Percentiles rank a stretch among this genome's conserved stretches.
phyloP scores from a whole-genome alignment of 2,329 filamentous ascomycete genomes.

The Pseudogymnoascus sp. region DNA sequence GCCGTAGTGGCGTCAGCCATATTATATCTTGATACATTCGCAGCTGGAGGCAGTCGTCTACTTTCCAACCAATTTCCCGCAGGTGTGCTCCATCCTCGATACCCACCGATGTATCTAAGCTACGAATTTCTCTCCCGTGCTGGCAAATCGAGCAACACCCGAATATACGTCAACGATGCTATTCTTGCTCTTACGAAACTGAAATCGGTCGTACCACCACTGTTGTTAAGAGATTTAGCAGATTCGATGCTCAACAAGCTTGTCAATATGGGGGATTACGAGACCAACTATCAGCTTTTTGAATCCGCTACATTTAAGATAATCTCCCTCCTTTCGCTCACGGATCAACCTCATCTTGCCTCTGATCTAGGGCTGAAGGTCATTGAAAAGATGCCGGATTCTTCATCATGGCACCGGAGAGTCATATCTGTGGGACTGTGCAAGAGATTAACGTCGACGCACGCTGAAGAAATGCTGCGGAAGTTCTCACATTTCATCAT shows the following conservation, averaged over 20 bases:
- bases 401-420: neutral
- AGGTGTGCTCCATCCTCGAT: neutral
- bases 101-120: neutral
- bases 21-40: neutral
- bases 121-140: neutral
- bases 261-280: neutral
- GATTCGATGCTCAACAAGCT: neutral
- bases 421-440: neutral
- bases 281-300: neutral
- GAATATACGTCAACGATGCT: neutral
- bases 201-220: neutral
- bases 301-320: neutral
- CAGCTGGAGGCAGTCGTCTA: neutral
- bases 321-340: neutral
- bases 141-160: neutral
- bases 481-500: neutral
- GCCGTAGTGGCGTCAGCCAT: neutral
- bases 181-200: neutral
- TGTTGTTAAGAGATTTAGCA: neutral
- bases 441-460: neutral
- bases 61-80: conserved; percentile 1
- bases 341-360: neutral
- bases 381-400: neutral
- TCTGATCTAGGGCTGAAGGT: neutral
- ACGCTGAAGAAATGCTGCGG: neutral